Conservation (phyloP, 345 rosid genomes). For the Euphorbia lathyris region DNA sequence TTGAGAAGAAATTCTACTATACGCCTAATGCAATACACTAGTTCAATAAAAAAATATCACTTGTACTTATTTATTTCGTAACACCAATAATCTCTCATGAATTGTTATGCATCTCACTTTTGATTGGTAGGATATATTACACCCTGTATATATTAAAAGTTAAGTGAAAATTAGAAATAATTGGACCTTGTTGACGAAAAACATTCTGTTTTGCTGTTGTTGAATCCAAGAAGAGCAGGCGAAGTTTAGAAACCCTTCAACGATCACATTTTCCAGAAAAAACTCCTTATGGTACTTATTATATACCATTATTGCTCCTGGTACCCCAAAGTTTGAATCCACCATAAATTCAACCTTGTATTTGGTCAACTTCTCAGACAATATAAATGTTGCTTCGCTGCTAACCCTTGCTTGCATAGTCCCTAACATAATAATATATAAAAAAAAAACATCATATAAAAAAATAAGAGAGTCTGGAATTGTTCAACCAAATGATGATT, state of each 20-base stretch:
- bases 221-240: constrained; percentile 95
- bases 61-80: no score
- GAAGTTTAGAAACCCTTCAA: constrained; percentile 84
- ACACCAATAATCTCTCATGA: no score
- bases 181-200: constrained; percentile 73
- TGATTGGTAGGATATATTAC: no score
- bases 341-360: constrained; percentile 78
- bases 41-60: no score
- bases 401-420: constrained; percentile 55
- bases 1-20: no score
- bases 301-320: constrained; percentile 79
- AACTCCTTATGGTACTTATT: constrained; percentile 88
- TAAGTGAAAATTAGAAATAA: no score
- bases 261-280: constrained; percentile 67
- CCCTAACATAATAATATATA: not conserved
- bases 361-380: constrained; percentile 80
- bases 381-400: constrained; percentile 58
- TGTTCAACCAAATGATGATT: no score
- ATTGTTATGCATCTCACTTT: no score
- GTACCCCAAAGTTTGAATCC: constrained; percentile 63
- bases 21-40: no score
- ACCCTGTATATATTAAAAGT: no score
- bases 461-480: no score
- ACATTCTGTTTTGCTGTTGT: constrained; percentile 48
- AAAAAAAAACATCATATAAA: not conserved